Conservation (phyloP, 139 green algal genomes). For the Diplosphaera chodatii region DNA sequence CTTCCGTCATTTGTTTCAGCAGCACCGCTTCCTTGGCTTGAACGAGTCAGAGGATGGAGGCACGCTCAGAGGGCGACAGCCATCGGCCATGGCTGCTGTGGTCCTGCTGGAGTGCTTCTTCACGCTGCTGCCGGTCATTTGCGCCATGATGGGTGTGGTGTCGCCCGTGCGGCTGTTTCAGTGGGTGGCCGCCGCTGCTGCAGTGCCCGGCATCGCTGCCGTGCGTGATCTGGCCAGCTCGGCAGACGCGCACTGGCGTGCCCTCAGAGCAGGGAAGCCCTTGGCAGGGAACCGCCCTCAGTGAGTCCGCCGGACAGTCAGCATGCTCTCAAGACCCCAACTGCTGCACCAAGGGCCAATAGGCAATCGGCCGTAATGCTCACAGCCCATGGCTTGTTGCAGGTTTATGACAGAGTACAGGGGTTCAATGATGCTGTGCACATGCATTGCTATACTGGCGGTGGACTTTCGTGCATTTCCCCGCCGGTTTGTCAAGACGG, state of each 20-base stretch:
- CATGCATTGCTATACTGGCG: conserved; percentile 76
- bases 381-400: too few relatives aligned
- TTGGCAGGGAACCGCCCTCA: too few relatives aligned
- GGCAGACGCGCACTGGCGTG: not conserved
- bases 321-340: too few relatives aligned
- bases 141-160: not conserved
- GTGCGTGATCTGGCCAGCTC: not conserved
- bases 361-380: too few relatives aligned
- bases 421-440: conserved; percentile 63
- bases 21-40: too few relatives aligned
- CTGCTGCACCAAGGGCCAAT: too few relatives aligned
- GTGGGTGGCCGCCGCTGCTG: not conserved
- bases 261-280: too few relatives aligned
- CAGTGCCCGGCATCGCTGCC: not conserved
- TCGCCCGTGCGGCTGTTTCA: not conserved
- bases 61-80: too few relatives aligned
- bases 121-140: not conserved
- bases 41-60: too few relatives aligned
- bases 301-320: too few relatives aligned
- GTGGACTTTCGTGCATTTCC: conserved; percentile 88
- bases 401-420: conserved; percentile 36
- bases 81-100: too few relatives aligned
- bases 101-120: not conserved
- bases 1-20: too few relatives aligned
- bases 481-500: conserved; percentile 66